phyloP scores from a whole-genome alignment of 495 filamentous ascomycete genomes.

The Hypoxylon cercidicola region DNA sequence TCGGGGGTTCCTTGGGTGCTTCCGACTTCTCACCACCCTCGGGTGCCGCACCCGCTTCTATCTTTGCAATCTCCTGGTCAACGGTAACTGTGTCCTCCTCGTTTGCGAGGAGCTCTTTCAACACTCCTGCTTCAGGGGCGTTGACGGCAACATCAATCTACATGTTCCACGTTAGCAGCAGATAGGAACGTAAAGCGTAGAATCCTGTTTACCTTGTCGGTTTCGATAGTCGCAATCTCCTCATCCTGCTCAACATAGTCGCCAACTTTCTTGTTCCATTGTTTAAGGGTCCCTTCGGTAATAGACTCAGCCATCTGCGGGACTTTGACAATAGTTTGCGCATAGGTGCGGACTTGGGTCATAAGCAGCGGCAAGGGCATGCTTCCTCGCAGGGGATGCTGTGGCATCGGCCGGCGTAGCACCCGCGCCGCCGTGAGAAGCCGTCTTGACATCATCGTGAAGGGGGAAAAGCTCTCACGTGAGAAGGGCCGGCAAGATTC shows the following conservation, averaged over 20 bases:
- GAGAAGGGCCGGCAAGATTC: constrained; percentile 17
- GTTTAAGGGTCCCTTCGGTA: constrained; percentile 95
- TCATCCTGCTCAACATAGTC: constrained; percentile 96
- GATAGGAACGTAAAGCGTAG: constrained; percentile 10
- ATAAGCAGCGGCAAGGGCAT: constrained; percentile 55
- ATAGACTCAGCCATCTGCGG: constrained; percentile 99
- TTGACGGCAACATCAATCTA: constrained; percentile 97
- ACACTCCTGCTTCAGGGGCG: constrained; percentile 87
- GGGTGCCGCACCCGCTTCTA: constrained; percentile 79
- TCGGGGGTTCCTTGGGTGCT: constrained; percentile 69
- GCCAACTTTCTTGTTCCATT: constrained; percentile 93
- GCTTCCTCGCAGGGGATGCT: constrained; percentile 46
- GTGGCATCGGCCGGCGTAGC: constrained; percentile 55
- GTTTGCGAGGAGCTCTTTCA: constrained; percentile 90
- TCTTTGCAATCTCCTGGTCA: constrained; percentile 86
- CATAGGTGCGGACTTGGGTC: constrained; percentile 66
- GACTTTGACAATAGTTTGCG: constrained; percentile 89
- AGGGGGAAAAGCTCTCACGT: constrained; percentile 8
- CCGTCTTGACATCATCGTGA: constrained; percentile 61
- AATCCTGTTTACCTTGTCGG: constrained; percentile 84
- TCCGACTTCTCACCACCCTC: constrained; percentile 63
- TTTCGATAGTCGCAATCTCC: constrained; percentile 99
- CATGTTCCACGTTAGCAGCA: constrained; percentile 11
- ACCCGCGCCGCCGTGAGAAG: constrained; percentile 60
- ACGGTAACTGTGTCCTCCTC: constrained; percentile 97